Conservation (phyloP, 2,329 filamentous ascomycete species). For the Colletotrichum lentis region DNA sequence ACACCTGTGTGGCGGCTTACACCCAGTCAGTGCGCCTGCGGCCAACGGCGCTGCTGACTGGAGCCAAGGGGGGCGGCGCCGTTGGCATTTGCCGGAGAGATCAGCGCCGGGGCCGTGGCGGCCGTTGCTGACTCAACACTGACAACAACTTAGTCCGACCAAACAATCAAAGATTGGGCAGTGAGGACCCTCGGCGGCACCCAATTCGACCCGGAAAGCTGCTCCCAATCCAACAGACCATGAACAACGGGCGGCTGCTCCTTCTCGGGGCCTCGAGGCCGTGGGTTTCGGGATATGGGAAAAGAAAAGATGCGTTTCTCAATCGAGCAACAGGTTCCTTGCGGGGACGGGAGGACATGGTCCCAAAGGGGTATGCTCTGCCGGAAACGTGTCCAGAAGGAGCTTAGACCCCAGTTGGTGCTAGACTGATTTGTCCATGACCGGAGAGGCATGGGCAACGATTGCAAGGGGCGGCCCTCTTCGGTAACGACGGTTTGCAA, state of each 20-base stretch:
- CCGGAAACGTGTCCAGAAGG: conserved; percentile 50
- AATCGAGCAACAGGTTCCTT: conserved; percentile 48
- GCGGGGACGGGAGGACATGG: conserved; percentile 48
- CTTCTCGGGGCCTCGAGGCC: conserved; percentile 20
- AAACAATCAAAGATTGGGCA: conserved; percentile 24
- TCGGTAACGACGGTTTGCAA: conserved; percentile 43
- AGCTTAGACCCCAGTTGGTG: conserved; percentile 43
- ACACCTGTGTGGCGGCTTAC: conserved; percentile 32
- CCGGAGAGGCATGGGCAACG: conserved; percentile 27
- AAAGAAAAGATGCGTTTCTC: conserved; percentile 43
- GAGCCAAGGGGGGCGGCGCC: conserved; percentile 15
- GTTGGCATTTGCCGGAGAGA: conserved; percentile 29
- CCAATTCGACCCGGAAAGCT: conserved; percentile 8
- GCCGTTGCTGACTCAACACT: conserved; percentile 35
- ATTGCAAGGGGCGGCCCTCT: conserved; percentile 37
- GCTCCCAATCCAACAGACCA: conserved; percentile 20
- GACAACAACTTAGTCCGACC: conserved; percentile 23
- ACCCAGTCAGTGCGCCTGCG: conserved; percentile 28
- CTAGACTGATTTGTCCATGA: conserved; percentile 30
- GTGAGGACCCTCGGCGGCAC: not conserved
- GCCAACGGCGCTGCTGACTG: conserved; percentile 33
- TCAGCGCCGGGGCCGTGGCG: conserved; percentile 29
- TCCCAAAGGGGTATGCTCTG: conserved; percentile 49
- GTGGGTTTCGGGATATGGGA: conserved; percentile 21
- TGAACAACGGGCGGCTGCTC: conserved; percentile 8